Base-by-base conservation (phyloP, 108 stramenopile species). In the Nitzschia sp. region DNA sequence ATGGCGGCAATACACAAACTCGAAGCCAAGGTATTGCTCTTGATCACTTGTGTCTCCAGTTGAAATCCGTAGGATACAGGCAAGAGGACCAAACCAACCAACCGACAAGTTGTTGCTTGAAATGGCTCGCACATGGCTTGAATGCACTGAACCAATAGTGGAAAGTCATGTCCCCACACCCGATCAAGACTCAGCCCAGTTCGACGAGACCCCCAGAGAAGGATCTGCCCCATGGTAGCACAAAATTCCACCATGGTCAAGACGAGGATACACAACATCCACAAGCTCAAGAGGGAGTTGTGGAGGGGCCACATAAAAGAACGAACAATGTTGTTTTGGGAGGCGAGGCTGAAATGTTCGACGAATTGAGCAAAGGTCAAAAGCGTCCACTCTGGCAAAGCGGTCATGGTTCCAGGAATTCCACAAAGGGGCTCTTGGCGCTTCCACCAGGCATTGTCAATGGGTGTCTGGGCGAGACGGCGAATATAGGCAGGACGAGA, bases 231-330 rank as follows among this genome's bases (percentile, higher is more conserved):
- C 42, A 79, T 73, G 26, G 79, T 51, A 48, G 63, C 43, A 24
- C 65, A 54, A 12, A 76, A 77, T 43, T 70, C 76, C 0, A 80
- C 41, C n/a, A 82, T 63, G 39, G 89, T 91, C 24, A 67, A 70
- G 0, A 79, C 72, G 0, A 88, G 64, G 59, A 94, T 94, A 41
- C 73, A 64, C 21, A 73, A 43, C 72, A 94, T 94, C 92, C 92
- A 94, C 26, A 82, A 46, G 52, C 70, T 65, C 44, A 94, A 53
- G 11, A 91, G 77, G 24, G 72, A 71, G 69, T 90, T 90, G 76
- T 94, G 92, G 17, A 89, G 60, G n/a, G 92, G 92, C 89, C 89
- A 94, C 9, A 87, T 65, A 44, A 94, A 88, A 7, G 85, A 73
- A 61, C 81, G 87, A 19, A 89, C 20, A 9, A 39, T 25, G 53